Percentiles rank a stretch among this genome's conserved stretches.
phyloP scores from a whole-genome alignment of 2,329 filamentous ascomycete genomes.

The Parascedosporium putredinis region DNA sequence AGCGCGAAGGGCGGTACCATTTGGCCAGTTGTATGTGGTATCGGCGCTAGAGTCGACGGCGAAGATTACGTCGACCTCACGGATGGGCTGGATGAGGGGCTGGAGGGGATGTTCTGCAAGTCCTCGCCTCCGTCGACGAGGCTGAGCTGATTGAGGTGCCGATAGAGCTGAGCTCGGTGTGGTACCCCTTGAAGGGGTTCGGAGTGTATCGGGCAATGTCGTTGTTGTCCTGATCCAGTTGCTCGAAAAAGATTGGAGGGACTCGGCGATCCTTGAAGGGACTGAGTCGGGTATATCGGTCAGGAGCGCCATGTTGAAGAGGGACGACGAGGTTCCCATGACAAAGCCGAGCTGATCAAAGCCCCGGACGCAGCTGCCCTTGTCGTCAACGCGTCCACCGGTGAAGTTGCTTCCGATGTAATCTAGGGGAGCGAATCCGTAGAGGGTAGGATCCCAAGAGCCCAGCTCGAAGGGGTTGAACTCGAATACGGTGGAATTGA shows the following conservation, averaged over 20 bases:
- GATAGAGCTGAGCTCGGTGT: slow-evolving; percentile 31
- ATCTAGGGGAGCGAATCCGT: slow-evolving; percentile 47
- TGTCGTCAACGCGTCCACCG: slow-evolving; percentile 33
- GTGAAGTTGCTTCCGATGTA: slow-evolving; percentile 51
- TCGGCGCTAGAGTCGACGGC: slow-evolving; percentile 56
- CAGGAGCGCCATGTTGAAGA: slow-evolving; percentile 78
- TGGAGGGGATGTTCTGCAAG: slow-evolving; percentile 67
- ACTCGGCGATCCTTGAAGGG: slow-evolving; percentile 28
- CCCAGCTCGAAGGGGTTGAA: slow-evolving; percentile 59
- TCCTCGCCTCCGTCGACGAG: slow-evolving; percentile 77
- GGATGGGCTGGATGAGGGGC: slow-evolving; percentile 40
- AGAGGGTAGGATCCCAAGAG: slow-evolving; percentile 48
- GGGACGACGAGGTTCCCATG: slow-evolving; percentile 70
- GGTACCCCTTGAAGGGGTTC: slow-evolving; percentile 49
- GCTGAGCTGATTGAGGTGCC: slow-evolving; percentile 43
- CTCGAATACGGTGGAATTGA: slow-evolving; percentile 54
- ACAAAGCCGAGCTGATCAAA: slow-evolving; percentile 74
- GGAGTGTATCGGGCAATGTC: slow-evolving; percentile 65
- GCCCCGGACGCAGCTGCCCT: slow-evolving; percentile 42
- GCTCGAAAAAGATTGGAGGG: slow-evolving; percentile 38
- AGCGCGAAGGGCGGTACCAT: slow-evolving; percentile 47
- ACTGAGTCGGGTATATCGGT: slow-evolving; percentile 25
- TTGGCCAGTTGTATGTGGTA: slow-evolving; percentile 45
- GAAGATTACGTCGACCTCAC: slow-evolving; percentile 51
- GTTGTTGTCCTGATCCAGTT: slow-evolving; percentile 49